These are phyloP conservation scores for Aschersonia sp. DNA, from an alignment of 2,329 filamentous ascomycete species.

Conservation along the genomic window DNA sequence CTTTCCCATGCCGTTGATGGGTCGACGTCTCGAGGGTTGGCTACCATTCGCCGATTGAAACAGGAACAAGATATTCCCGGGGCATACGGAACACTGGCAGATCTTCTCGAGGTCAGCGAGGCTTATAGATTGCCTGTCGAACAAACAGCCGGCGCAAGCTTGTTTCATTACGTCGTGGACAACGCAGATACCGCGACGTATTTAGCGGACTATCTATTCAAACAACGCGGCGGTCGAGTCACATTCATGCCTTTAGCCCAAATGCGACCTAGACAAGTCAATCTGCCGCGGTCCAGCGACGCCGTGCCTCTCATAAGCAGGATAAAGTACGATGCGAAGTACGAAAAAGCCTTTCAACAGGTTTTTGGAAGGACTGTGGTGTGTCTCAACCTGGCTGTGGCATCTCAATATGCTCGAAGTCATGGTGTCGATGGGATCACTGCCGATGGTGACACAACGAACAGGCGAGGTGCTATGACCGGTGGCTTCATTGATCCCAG, in stretches of 20 bases:
- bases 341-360: constrained; percentile 78
- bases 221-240: constrained; percentile 68
- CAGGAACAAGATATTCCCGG: constrained; percentile 67
- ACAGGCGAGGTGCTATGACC: constrained; percentile 89
- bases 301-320: constrained; percentile 79
- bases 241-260: constrained; percentile 92
- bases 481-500: constrained; percentile 85
- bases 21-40: constrained; percentile 72
- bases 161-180: constrained; percentile 95
- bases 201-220: constrained; percentile 66
- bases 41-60: constrained; percentile 74
- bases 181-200: constrained; percentile 75
- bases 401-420: constrained; percentile 80
- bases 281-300: constrained; percentile 75
- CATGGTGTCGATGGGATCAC: constrained; percentile 90
- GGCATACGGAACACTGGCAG: constrained; percentile 83
- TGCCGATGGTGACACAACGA: constrained; percentile 83
- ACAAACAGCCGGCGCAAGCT: constrained; percentile 78
- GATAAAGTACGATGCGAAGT: constrained; percentile 61
- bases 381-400: constrained; percentile 77
- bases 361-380: constrained; percentile 94
- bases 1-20: constrained; percentile 81
- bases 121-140: constrained; percentile 81
- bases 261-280: constrained; percentile 53
- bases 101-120: constrained; percentile 78